These are phyloP conservation scores for Amanita exitialis DNA, from an alignment of 768 basidiomycete genomes.

Conservation along the genomic window DNA sequence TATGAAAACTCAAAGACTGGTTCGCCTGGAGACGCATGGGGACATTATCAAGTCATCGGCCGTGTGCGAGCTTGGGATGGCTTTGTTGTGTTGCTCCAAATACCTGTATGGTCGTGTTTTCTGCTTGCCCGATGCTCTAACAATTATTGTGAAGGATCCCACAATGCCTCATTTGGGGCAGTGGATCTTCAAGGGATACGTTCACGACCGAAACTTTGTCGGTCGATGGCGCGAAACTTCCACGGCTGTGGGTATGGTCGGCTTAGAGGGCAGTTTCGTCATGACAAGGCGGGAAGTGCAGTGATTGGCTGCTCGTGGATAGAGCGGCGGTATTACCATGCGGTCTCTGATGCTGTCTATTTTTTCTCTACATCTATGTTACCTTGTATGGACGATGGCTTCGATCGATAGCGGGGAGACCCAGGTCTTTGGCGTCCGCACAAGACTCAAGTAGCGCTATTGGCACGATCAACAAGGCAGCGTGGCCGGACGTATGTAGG, in stretches of 20 bases:
- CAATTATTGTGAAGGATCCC: conserved; percentile 21
- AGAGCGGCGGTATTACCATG: not conserved
- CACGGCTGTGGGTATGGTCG: conserved; percentile 26
- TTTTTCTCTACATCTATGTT: not conserved
- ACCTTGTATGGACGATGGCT: conserved; percentile 2
- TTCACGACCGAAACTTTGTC: conserved; percentile 38
- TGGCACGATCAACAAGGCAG: not conserved
- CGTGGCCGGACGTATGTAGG: not conserved
- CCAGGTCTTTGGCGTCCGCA: not conserved
- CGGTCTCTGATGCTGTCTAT: not conserved
- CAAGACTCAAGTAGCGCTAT: not conserved
- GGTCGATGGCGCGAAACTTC: conserved; percentile 46
- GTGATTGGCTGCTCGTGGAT: conserved; percentile 1
- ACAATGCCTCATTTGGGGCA: conserved; percentile 20
- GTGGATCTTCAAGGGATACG: conserved; percentile 44
- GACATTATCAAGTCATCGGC: conserved; percentile 34
- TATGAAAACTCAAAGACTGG: conserved; percentile 22
- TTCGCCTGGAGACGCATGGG: conserved; percentile 39
- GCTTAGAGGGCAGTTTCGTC: conserved; percentile 41
- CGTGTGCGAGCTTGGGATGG: conserved; percentile 44
- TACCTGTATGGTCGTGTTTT: conserved; percentile 24
- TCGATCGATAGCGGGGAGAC: not conserved
- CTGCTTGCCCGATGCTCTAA: not conserved
- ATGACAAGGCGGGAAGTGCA: conserved; percentile 20
- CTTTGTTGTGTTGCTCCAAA: conserved; percentile 32